Base-by-base conservation (phyloP, 2,329 filamentous ascomycete genomes). In the Rhynchosporium secalis region DNA sequence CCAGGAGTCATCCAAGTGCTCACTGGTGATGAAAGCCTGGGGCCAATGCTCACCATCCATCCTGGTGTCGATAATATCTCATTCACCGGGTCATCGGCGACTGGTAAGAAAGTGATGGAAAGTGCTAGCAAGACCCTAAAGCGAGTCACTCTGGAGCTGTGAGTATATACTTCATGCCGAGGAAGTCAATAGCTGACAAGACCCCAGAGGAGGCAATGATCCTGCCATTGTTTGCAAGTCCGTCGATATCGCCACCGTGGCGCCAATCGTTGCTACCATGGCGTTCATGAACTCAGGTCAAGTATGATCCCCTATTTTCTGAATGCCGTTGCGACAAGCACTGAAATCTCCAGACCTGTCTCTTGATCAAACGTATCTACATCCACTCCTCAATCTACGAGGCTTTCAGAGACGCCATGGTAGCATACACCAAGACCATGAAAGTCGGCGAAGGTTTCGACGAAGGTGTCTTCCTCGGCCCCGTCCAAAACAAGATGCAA, bases 401-500 rank as follows among this genome's bases (percentile, higher is more conserved):
- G 36, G 70, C 77, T 20, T 86, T 88, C 73, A 73, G 81, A 2
- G 72, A 76, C 2, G 79, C 76, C 1, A 67, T 81, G 43, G 75
- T 79, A 6, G 75, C 78, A 46, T 78, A 80, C 43, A 79, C 80
- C 41, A 78, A 80, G 57, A 64, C 57, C 4, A 65, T 65, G 58
- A 79, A 80, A 55, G 79, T 80, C 33, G 70, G 68, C 10, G 60
- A 61, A 15, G 78, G 79, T 48, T 59, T 58, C 36, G 68, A 69
- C 69, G 77, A 52, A 76, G 77, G 69, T 61, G 73, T 47, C 72
- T 81, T 60, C 78, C 74, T 57, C 76, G 83, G 85, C 0, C 87
- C 87, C 0, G 75, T 89, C 2, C 85, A 86, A 63, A 90, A 90
- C 74, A 74, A 79, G 66, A 82, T 85, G 80, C 87, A 90, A 73